Evolutionary conservation across 2,329 filamentous ascomycete species (phyloP).

Genomic region (Leptographium lundbergii): DNA sequence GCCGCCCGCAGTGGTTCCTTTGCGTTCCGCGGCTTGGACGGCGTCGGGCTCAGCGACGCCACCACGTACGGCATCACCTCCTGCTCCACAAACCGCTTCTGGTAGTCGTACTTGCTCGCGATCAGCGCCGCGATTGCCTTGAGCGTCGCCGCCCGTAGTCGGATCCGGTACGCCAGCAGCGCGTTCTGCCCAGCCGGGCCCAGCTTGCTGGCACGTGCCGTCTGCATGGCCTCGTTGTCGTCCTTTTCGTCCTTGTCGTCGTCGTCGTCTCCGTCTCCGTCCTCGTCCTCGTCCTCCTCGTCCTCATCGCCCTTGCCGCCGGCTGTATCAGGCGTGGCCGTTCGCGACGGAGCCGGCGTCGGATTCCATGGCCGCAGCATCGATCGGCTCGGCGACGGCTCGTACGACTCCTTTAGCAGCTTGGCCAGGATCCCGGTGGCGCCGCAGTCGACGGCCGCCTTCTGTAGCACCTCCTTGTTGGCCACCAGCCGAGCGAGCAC

Average conservation of each 20-base stretch:
- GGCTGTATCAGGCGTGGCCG: background rate
- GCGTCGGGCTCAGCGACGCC: slow-evolving; percentile 56
- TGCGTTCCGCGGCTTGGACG: slow-evolving; percentile 32
- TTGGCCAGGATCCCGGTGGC: slow-evolving; percentile 33
- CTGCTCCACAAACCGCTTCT: slow-evolving; percentile 70
- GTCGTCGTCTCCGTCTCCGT: background rate
- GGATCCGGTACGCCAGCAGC: slow-evolving; percentile 54
- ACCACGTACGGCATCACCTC: slow-evolving; percentile 74
- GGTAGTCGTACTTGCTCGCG: slow-evolving; percentile 69
- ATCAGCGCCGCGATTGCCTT: slow-evolving; percentile 73
- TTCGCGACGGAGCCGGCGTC: slow-evolving; percentile 11
- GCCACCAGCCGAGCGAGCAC: slow-evolving; percentile 68
- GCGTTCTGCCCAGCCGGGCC: slow-evolving; percentile 50
- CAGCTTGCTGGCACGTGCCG: slow-evolving; percentile 27
- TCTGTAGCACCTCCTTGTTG: slow-evolving; percentile 69
- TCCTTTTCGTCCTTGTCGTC: background rate
- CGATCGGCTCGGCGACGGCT: slow-evolving; percentile 24
- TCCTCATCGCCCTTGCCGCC: background rate
- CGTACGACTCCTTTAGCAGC: slow-evolving; percentile 39
- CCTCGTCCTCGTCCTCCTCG: background rate
- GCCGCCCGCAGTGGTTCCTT: slow-evolving; percentile 26
- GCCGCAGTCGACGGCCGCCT: slow-evolving; percentile 59
- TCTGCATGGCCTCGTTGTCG: slow-evolving; percentile 7
- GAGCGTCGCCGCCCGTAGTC: slow-evolving; percentile 61
- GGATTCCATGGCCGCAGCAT: slow-evolving; percentile 25